Conservation (phyloP, 768 basidiomycete genomes). For the Podaxis sp. region DNA sequence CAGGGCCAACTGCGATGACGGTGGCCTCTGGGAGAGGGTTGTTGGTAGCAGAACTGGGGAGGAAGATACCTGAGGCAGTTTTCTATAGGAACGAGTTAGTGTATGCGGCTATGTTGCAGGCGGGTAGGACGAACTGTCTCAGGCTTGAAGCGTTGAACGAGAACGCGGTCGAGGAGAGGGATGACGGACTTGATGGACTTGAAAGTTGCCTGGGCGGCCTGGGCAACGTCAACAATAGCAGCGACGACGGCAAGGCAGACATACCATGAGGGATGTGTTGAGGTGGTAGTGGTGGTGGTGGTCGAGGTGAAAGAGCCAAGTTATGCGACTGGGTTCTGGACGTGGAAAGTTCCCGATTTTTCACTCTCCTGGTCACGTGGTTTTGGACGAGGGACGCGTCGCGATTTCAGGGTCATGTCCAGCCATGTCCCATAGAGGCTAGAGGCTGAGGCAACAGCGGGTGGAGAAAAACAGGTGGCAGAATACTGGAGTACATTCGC, state of each 20-base stretch:
- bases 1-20: slow-evolving; percentile 94
- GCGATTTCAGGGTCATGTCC: not conserved
- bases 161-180: slow-evolving; percentile 93
- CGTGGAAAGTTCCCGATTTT: slow-evolving; percentile 7
- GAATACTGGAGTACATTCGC: not conserved
- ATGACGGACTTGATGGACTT: slow-evolving; percentile 89
- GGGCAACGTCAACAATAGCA: not conserved
- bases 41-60: slow-evolving; percentile 85
- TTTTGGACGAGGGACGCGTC: slow-evolving; percentile 5
- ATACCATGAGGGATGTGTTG: not conserved
- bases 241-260: not conserved
- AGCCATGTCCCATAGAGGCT: not conserved
- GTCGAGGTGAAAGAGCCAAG: not conserved
- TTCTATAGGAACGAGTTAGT: slow-evolving; percentile 51
- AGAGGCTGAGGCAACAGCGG: not conserved
- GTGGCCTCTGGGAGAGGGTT: slow-evolving; percentile 95
- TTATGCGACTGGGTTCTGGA: not conserved
- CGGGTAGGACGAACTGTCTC: slow-evolving; percentile 70
- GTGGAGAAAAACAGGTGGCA: not conserved
- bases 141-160: slow-evolving; percentile 96
- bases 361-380: slow-evolving; percentile 10
- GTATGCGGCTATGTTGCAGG: not conserved
- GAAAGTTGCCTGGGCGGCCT: slow-evolving; percentile 92
- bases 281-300: not conserved
- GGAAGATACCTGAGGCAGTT: slow-evolving; percentile 96